These are phyloP conservation scores for Scenedesmus sp. DNA, from an alignment of 163 green algal species.

Conservation along the genomic window DNA sequence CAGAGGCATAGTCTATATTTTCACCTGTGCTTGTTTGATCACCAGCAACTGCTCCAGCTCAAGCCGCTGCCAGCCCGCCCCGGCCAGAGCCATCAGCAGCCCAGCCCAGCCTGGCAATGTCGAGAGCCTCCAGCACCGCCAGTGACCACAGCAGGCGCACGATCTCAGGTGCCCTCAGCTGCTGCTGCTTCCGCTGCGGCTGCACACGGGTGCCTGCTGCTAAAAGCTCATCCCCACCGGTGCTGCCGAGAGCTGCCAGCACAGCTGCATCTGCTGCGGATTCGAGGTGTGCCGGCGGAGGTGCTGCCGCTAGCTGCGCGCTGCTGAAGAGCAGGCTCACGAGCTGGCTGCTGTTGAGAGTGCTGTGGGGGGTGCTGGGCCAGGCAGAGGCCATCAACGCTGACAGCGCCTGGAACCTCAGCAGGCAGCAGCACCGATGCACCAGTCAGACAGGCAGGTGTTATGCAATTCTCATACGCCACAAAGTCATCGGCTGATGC, in stretches of 20 bases:
- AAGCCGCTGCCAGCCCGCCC: conserved; percentile 1
- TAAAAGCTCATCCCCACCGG: neutral
- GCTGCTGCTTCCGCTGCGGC: neutral
- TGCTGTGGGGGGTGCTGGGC: neutral
- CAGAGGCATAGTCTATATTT: no score
- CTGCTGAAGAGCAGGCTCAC: conserved; percentile 22
- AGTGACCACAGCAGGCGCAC: conserved; percentile 19
- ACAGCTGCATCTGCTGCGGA: neutral
- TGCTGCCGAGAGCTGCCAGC: neutral
- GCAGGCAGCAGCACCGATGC: neutral
- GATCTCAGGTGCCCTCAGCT: conserved; percentile 1
- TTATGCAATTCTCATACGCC: neutral
- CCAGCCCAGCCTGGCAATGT: conserved; percentile 29
- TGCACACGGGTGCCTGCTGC: neutral
- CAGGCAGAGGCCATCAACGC: neutral
- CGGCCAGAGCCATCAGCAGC: conserved; percentile 36
- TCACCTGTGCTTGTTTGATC: conserved; percentile 26
- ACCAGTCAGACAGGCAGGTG: no score
- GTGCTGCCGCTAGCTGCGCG: conserved; percentile 41
- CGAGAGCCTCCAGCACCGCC: conserved; percentile 10
- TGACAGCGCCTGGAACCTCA: neutral
- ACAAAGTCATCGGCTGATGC: no score
- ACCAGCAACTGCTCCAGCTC: conserved; percentile 34
- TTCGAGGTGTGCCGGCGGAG: neutral
- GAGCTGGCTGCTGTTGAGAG: neutral